Base-by-base conservation (phyloP, 225 moss, liverwort and hornwort species). In the Straminergon stramineum region DNA sequence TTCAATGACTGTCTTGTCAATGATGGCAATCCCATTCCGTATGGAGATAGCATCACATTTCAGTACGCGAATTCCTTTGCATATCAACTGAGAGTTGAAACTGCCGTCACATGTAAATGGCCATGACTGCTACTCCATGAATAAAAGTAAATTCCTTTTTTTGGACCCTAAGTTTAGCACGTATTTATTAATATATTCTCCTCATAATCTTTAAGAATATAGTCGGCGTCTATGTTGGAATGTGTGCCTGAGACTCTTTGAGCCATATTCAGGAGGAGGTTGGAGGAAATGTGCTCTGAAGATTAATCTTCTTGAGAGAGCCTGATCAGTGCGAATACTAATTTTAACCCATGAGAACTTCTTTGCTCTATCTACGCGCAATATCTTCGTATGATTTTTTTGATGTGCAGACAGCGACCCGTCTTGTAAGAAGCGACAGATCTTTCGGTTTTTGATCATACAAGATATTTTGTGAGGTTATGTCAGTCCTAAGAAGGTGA, bases 1-100 rank as follows among this genome's bases (percentile, higher is more conserved):
- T 93, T 87, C 92, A 93, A 95, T 93, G 95, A 95, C 92, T 95
- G 93, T 92, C 93, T 95, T 92, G 95, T 95, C 79, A 95, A 95
- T 93, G 95, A 95, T 92, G 95, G 95, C 90, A 95, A 95, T 89
- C 93, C 92, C 91, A 93, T 95, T 69, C 91, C 92, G 83, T 92
- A 92, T 83, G 92, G 95, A 73, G 93, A 95, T 89, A 94, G 92
- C 90, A 90, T 95, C 88, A 92, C 93, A 63, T 95, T 95, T 82
- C 92, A 93, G 94, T 95, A 95, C 90, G 92, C 95, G 75, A 95
- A 92, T 86, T 95, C 95, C 91, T 94, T 95, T 87, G 91, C 92
- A 91, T 95, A 94, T 93, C 93, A 92, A 86, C 91, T 95, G 92
- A 93, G 91, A 92, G 94, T 94, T 90, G 92, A 92, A 90, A 92